phyloP scores from a whole-genome alignment of 106 monocot species.

The Dendrobium officinale region DNA sequence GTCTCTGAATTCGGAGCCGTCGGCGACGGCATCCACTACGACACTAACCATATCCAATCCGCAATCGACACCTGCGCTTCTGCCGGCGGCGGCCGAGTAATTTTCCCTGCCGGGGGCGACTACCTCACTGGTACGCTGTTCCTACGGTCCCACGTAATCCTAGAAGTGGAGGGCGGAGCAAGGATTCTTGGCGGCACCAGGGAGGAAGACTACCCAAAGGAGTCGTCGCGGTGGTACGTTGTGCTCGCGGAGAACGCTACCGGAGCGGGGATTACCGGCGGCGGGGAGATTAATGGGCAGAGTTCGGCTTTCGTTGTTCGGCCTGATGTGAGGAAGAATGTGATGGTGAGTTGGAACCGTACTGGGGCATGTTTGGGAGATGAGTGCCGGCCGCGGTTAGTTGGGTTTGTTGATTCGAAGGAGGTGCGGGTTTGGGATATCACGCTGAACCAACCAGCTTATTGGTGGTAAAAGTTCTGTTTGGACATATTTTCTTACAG shows the following conservation, averaged over 20 bases:
- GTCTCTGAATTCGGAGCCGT: conserved; percentile 48
- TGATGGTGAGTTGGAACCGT: conserved; percentile 97
- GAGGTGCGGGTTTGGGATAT: conserved; percentile 50
- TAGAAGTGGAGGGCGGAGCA: conserved; percentile 62
- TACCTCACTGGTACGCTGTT: conserved; percentile 76
- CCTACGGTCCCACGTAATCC: conserved; percentile 52
- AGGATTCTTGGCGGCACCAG: conserved; percentile 60
- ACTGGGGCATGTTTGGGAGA: conserved; percentile 77
- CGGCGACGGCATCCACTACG: conserved; percentile 47
- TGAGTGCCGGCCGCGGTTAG: conserved; percentile 83
- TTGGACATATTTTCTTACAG: too few relatives aligned
- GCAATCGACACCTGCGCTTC: conserved; percentile 52
- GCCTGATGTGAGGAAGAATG: conserved; percentile 62
- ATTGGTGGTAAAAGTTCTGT: conserved; percentile 76
- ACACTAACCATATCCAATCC: conserved; percentile 54
- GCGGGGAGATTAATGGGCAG: conserved; percentile 85
- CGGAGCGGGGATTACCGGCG: conserved; percentile 73
- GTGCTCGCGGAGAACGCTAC: conserved; percentile 75
- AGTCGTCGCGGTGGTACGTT: conserved; percentile 69
- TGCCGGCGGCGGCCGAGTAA: conserved; percentile 54
- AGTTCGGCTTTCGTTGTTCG: conserved; percentile 57
- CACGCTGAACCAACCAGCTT: conserved; percentile 70
- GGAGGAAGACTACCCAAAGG: conserved; percentile 69
- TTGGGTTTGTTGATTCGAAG: conserved; percentile 72
- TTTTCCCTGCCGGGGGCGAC: conserved; percentile 42